Evolutionary conservation across 495 filamentous ascomycete genomes (phyloP), one percentile per base, ranked within the genome.

Genomic region (Talaromyces liani): DNA sequence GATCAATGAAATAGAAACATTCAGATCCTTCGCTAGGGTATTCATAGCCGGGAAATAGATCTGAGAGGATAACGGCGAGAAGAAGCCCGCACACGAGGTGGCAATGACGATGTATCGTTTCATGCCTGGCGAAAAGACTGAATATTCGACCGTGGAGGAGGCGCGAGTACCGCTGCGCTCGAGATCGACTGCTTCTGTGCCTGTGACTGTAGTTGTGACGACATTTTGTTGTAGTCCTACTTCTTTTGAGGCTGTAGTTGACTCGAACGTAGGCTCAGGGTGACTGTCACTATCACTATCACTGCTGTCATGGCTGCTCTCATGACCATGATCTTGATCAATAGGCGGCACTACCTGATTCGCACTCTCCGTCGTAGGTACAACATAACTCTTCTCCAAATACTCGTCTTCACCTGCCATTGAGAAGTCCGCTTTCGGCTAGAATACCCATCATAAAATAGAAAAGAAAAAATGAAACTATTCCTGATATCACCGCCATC

Each of bases 11-110:
- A 68, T 66, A 1, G 75, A 79, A 0, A 78, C 75, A 55, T 74
- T 58, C 56, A 82, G 68, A 27, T 77, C 74, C 0, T 39, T 58
- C 8, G 75, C 63, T 1, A 83, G 65, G 1, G 71, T 55, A 25
- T 71, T 67, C 1, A 84, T 63, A 0, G 77, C 72, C 22, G 79
- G 79, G 27, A 75, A 74, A 66, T 83, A 83, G 29, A 82, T 77
- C 39, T 68, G 75, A 54, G 71, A 71, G 0, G 79, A 77, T 4
- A 82, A 57, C 7, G 79, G 73, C 0, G 80, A 82, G 58, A 79
- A 70, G 18, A 73, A 57, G 7, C 60, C 73, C 2, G 66, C 70
- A 33, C 64, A 69, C 0, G 72, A 73, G 33, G 68, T 70, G 22
- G 22, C 22, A 51, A 62, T 53, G 25, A 62, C 60, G 18, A 62